Evolutionary conservation across 139 green algal species (phyloP).

Genomic region (Picochlorum sp.): DNA sequence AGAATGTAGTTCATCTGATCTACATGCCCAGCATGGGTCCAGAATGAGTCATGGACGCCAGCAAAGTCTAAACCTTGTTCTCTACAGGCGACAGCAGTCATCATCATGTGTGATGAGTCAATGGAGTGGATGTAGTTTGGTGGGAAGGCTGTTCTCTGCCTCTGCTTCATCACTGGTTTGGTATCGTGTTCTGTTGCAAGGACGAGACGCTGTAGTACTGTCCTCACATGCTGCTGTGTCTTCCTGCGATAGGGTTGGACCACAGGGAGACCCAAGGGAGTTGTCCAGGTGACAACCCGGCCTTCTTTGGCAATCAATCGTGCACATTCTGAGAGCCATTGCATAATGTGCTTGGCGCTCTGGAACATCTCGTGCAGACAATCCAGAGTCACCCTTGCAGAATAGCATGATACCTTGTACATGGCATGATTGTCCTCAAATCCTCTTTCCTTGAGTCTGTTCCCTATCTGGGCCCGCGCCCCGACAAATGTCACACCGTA

Average conservation of each 20-base stretch:
- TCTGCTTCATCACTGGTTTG: conserved; percentile 35
- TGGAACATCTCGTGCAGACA: conserved; percentile 76
- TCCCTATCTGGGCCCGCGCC: conserved; percentile 77
- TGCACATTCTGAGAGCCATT: conserved; percentile 77
- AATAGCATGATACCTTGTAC: conserved; percentile 58
- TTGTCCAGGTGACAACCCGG: conserved; percentile 70
- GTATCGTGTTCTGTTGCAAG: conserved; percentile 31
- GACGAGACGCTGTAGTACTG: conserved; percentile 45
- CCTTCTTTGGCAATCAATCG: conserved; percentile 39
- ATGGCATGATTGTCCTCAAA: conserved; percentile 40
- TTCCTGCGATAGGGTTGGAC: conserved; percentile 79
- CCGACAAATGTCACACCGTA: conserved; percentile 94
- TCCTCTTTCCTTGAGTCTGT: conserved; percentile 66
- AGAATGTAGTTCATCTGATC: conserved; percentile 70
- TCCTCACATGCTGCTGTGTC: conserved; percentile 36
- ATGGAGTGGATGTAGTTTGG: conserved; percentile 97
- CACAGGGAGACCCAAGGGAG: conserved; percentile 83
- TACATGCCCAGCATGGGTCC: conserved; percentile 85
- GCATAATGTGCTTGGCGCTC: conserved; percentile 76
- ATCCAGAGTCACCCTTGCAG: conserved; percentile 62
- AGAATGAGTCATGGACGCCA: conserved; percentile 97
- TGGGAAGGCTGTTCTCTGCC: conserved; percentile 85
- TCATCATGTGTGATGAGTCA: conserved; percentile 97
- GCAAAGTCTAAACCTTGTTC: conserved; percentile 68
- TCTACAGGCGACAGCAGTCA: conserved; percentile 75